Conservation (phyloP, 805 yeast species). For the Kregervanrija delftensis region DNA sequence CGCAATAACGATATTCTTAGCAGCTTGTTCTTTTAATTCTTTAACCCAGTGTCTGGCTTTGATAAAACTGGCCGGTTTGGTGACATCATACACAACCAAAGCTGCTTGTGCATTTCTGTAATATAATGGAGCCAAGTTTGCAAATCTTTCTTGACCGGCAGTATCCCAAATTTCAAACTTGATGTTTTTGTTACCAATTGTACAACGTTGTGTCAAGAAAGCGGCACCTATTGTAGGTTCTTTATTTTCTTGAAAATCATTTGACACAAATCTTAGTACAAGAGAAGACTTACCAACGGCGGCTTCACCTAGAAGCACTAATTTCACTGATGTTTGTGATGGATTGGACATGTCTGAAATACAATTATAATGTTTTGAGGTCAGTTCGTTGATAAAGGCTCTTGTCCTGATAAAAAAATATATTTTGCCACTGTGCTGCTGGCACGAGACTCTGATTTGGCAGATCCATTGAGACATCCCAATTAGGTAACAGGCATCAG, state of each 20-base stretch:
- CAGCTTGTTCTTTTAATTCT: slow-evolving; percentile 91
- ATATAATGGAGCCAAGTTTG: slow-evolving; percentile 94
- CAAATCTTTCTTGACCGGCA: slow-evolving; percentile 97
- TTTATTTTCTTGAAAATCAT: slow-evolving; percentile 94
- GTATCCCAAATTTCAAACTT: slow-evolving; percentile 96
- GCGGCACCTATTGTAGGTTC: slow-evolving; percentile 99
- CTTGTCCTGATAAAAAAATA: neutral
- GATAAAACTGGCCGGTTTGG: slow-evolving; percentile 89
- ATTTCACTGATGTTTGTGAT: slow-evolving; percentile 65
- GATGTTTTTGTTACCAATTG: slow-evolving; percentile 77
- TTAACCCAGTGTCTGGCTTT: slow-evolving; percentile 98
- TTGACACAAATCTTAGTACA: slow-evolving; percentile 85
- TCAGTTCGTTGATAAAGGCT: neutral
- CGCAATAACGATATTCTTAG: slow-evolving; percentile 87
- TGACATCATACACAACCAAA: slow-evolving; percentile 88
- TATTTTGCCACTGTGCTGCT: no score
- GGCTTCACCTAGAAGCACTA: slow-evolving; percentile 92
- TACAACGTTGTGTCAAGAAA: slow-evolving; percentile 87
- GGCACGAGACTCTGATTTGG: no score
- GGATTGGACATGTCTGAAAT: slow-evolving; percentile 16
- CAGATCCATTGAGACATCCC: no score
- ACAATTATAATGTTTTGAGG: no score
- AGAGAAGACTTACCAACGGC: slow-evolving; percentile 96
- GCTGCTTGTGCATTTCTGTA: slow-evolving; percentile 98
- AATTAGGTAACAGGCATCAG: no score